Percentiles rank a stretch among this genome's conserved stretches.
phyloP scores from a whole-genome alignment of 495 filamentous ascomycete genomes.

The Aspergillus conjunctus region DNA sequence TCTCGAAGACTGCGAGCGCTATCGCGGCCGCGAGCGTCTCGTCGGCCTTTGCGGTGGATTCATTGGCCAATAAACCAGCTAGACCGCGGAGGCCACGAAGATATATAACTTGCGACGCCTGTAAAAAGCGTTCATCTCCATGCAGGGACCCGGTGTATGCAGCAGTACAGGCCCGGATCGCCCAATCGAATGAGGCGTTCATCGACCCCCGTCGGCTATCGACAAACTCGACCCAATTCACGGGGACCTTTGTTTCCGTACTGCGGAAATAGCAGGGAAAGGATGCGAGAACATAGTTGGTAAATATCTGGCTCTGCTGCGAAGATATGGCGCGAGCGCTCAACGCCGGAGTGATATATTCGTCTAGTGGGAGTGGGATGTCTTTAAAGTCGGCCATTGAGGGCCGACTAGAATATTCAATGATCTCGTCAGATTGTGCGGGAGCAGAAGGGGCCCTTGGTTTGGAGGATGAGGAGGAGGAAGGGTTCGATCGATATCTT shows the following conservation, averaged over 20 bases:
- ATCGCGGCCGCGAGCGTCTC: slow-evolving; percentile 33
- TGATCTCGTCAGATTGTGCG: slow-evolving; percentile 3
- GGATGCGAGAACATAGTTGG: slow-evolving; percentile 30
- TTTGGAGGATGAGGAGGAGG: slow-evolving; percentile 11
- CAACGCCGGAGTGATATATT: slow-evolving; percentile 30
- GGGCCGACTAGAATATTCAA: slow-evolving; percentile 11
- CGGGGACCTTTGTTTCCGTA: slow-evolving; percentile 30
- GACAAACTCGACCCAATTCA: slow-evolving; percentile 37
- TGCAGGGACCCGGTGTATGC: slow-evolving; percentile 30
- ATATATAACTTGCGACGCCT: slow-evolving; percentile 29
- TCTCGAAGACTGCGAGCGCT: slow-evolving; percentile 39
- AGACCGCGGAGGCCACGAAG: slow-evolving; percentile 28
- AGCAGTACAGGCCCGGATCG: slow-evolving; percentile 32
- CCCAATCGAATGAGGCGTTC: slow-evolving; percentile 30
- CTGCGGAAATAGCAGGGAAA: slow-evolving; percentile 35
- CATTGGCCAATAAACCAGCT: slow-evolving; percentile 20
- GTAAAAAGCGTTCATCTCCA: slow-evolving; percentile 23
- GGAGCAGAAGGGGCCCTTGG: slow-evolving; percentile 10
- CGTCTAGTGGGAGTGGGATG: slow-evolving; percentile 24
- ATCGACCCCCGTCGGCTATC: slow-evolving; percentile 18
- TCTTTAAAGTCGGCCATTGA: slow-evolving; percentile 12
- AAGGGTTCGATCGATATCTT: slow-evolving; percentile 21
- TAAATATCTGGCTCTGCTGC: slow-evolving; percentile 33
- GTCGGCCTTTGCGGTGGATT: slow-evolving; percentile 31
- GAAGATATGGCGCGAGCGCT: slow-evolving; percentile 27